A percentile compares a stretch with the other conserved stretches of the same genome.
Conservation (phyloP, 148 eudicot species). For the Selenicereus undatus region DNA sequence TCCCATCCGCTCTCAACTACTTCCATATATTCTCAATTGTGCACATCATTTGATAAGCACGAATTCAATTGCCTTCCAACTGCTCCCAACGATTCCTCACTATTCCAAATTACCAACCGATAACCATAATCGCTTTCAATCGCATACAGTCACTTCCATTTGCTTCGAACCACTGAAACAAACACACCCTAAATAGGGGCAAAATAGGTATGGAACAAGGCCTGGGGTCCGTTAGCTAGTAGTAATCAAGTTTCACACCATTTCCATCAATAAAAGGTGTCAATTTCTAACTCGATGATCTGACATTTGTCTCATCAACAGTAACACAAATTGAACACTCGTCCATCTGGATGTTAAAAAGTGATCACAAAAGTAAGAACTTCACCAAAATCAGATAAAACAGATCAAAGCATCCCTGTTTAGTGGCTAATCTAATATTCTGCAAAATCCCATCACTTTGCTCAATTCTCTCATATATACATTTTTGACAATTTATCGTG, state of each 20-base stretch:
- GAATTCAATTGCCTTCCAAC: no score
- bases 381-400: not conserved
- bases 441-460: not conserved
- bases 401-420: not conserved
- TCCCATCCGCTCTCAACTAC: no score
- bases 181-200: no score
- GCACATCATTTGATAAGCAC: no score
- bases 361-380: not conserved
- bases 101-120: no score
- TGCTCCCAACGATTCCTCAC: no score
- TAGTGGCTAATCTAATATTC: not conserved
- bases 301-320: not conserved
- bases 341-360: not conserved
- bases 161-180: no score
- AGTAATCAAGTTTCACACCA: not conserved
- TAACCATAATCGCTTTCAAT: no score
- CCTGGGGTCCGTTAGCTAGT: not conserved
- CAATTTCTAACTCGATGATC: not conserved
- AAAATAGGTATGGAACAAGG: no score
- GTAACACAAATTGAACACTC: not conserved
- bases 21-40: no score
- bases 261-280: not conserved
- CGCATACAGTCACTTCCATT: no score
- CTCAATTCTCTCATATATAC: not conserved
- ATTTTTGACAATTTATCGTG: not conserved